phyloP scores from a whole-genome alignment of 2,329 filamentous ascomycete genomes.

The Cladosporium sp. region DNA sequence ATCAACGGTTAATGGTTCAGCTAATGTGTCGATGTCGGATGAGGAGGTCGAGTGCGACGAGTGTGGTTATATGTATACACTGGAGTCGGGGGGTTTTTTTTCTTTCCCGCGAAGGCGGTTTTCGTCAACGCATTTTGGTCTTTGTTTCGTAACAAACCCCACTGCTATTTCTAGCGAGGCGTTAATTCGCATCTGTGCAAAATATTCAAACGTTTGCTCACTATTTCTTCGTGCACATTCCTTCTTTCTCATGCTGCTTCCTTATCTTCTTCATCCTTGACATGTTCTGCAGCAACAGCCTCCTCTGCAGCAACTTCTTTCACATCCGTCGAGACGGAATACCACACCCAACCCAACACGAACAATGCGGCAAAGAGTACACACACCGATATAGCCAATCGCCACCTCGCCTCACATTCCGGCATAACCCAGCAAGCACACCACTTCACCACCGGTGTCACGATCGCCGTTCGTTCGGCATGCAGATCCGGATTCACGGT shows the following conservation, averaged over 20 bases:
- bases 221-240: not conserved
- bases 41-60: not conserved
- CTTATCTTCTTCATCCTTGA: not conserved
- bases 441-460: constrained; percentile 46
- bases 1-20: not conserved
- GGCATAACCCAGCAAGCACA: constrained; percentile 29
- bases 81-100: constrained; percentile 4
- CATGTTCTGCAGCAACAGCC: not conserved
- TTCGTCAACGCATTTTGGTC: constrained; percentile 1
- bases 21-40: constrained; percentile 11
- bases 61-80: constrained; percentile 1
- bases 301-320: constrained; percentile 14
- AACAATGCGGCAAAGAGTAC: not conserved
- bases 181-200: constrained; percentile 9
- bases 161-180: constrained; percentile 7
- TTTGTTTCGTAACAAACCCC: constrained; percentile 5
- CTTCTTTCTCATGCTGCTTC: not conserved
- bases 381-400: not conserved
- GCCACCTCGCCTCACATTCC: constrained; percentile 9
- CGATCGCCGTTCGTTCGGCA: constrained; percentile 41
- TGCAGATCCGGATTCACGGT: constrained; percentile 52
- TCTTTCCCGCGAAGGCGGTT: not conserved
- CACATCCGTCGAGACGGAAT: not conserved
- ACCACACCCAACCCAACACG: constrained; percentile 4
- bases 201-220: constrained; percentile 11